phyloP scores from a whole-genome alignment of 2,329 filamentous ascomycete species.

The Epichloe sibirici region DNA sequence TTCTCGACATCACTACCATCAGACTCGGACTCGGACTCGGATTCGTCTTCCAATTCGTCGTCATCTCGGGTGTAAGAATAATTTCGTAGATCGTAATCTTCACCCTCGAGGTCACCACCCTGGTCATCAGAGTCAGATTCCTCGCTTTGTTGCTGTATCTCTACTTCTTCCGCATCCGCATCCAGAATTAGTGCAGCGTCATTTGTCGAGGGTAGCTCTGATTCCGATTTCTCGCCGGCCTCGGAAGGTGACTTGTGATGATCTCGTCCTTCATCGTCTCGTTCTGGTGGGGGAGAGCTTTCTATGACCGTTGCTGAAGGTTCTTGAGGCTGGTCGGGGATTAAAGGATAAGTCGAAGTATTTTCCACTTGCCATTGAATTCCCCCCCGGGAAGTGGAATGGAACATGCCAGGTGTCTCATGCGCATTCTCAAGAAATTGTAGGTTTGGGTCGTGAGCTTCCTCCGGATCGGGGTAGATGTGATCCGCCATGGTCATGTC shows the following conservation, averaged over 20 bases:
- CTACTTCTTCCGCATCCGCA: not conserved
- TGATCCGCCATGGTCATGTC: not conserved
- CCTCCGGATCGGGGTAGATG: not conserved
- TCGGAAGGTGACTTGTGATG: not conserved
- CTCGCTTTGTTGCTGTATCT: slow-evolving; percentile 6
- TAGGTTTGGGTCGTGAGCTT: slow-evolving; percentile 9
- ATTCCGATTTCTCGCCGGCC: not conserved
- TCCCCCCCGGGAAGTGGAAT: not conserved
- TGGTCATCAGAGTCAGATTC: slow-evolving; percentile 10
- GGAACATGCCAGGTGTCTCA: not conserved
- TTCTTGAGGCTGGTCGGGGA: not conserved
- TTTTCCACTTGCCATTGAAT: not conserved
- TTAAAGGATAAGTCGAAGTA: not conserved
- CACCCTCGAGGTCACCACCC: slow-evolving; percentile 17
- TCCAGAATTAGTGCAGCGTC: not conserved
- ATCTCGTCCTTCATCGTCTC: not conserved
- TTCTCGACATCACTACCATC: slow-evolving; percentile 9
- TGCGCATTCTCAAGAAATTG: slow-evolving; percentile 3
- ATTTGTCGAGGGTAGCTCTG: not conserved
- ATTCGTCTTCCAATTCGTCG: slow-evolving; percentile 12
- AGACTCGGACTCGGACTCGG: slow-evolving; percentile 1
- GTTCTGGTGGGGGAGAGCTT: not conserved
- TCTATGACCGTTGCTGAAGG: not conserved
- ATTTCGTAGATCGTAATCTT: slow-evolving; percentile 23
- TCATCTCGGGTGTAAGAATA: slow-evolving; percentile 21